Percentiles rank a stretch among this genome's conserved stretches.
Evolutionary conservation across 2,329 filamentous ascomycete genomes (phyloP).

Genomic region (Xylariaceae sp.): DNA sequence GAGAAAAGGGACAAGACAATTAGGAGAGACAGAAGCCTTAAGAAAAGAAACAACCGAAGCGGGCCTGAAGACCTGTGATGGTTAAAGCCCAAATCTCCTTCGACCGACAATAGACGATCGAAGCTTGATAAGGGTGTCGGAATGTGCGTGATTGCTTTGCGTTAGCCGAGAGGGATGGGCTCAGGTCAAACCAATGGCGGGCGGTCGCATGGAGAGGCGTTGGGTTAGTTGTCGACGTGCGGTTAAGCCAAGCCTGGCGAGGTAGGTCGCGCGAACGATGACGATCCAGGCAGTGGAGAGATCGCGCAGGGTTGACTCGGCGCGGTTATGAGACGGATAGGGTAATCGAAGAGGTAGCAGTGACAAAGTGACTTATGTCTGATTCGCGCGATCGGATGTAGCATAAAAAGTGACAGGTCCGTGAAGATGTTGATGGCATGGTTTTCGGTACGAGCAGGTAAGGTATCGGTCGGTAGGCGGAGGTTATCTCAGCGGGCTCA

Average conservation of each 20-base stretch:
- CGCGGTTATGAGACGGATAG: background rate
- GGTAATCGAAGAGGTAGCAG: too few species aligned
- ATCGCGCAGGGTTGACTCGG: background rate
- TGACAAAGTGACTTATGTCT: too few species aligned
- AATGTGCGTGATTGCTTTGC: slow-evolving; percentile 8
- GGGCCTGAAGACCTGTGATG: slow-evolving; percentile 7
- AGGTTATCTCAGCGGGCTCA: too few species aligned
- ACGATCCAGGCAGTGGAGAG: background rate
- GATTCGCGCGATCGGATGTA: background rate
- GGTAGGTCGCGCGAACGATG: background rate
- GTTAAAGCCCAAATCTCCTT: slow-evolving; percentile 14
- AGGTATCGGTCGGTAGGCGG: background rate
- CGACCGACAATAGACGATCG: slow-evolving; percentile 6
- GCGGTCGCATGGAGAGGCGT: slow-evolving; percentile 6
- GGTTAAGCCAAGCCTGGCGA: background rate
- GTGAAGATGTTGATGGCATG: slow-evolving; percentile 10
- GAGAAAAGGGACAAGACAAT: slow-evolving; percentile 11
- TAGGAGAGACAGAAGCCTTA: background rate
- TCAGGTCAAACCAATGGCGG: slow-evolving; percentile 7
- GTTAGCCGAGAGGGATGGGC: slow-evolving; percentile 17
- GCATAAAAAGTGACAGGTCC: background rate
- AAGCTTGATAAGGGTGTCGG: slow-evolving; percentile 6
- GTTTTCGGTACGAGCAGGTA: slow-evolving; percentile 7
- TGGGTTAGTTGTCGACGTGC: background rate
- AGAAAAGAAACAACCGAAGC: slow-evolving; percentile 8